A percentile compares a stretch with the other conserved stretches of the same genome.
Evolutionary conservation across 2,329 filamentous ascomycete species (phyloP).

Genomic region (Rhinocladiella similis): DNA sequence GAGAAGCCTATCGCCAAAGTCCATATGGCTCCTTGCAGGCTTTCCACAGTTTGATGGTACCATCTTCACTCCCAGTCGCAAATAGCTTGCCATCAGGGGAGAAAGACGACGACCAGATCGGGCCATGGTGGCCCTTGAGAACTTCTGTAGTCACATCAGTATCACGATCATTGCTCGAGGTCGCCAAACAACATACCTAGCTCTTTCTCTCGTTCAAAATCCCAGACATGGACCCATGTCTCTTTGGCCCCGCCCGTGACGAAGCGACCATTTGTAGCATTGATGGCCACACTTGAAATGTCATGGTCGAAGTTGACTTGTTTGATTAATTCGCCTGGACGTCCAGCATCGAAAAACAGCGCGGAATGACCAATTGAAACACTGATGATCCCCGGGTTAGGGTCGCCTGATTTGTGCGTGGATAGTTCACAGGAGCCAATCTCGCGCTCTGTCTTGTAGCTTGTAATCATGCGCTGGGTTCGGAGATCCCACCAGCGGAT

Average conservation of each 20-base stretch:
- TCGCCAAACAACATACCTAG: constrained; percentile 56
- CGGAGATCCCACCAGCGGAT: constrained; percentile 94
- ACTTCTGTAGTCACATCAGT: constrained; percentile 60
- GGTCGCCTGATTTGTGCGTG: constrained; percentile 61
- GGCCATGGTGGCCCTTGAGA: constrained; percentile 94
- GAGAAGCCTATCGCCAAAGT: constrained; percentile 55
- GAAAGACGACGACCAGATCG: constrained; percentile 94
- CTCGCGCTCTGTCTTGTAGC: constrained; percentile 76
- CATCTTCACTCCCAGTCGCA: constrained; percentile 93
- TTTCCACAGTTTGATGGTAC: constrained; percentile 91
- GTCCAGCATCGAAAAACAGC: constrained; percentile 82
- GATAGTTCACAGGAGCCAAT: constrained; percentile 93
- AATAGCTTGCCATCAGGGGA: constrained; percentile 95
- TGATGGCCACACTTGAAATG: constrained; percentile 85
- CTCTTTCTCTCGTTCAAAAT: constrained; percentile 80
- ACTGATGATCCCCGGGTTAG: constrained; percentile 73
- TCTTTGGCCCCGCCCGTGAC: constrained; percentile 89
- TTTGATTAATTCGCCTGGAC: constrained; percentile 72
- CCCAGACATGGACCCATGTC: constrained; percentile 95
- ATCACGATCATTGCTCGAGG: background rate
- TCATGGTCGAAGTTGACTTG: constrained; percentile 77
- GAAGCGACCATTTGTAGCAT: constrained; percentile 76
- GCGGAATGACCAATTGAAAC: constrained; percentile 93
- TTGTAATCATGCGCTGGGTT: constrained; percentile 70
- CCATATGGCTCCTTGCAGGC: constrained; percentile 65